Conservation (phyloP, 1,139 yeast genomes). For the Martiniozyma asiatica region DNA sequence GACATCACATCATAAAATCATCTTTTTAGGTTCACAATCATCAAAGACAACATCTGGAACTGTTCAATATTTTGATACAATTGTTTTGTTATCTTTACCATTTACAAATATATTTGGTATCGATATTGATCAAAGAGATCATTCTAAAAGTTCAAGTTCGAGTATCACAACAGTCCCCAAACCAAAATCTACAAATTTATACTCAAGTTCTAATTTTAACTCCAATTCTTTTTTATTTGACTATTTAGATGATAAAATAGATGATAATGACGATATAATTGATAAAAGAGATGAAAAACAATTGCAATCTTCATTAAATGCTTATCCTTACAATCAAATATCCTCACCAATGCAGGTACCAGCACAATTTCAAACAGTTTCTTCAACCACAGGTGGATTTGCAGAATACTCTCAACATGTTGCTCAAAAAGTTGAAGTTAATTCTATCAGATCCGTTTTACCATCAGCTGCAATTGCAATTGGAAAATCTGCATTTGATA, state of each 20-base stretch:
- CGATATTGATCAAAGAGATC: not conserved
- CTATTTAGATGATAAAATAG: too few species aligned
- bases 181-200: too few species aligned
- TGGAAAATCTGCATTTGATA: slow-evolving; percentile 62
- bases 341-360: not conserved
- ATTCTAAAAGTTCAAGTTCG: not conserved
- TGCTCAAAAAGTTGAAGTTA: slow-evolving; percentile 56
- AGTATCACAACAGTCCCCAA: too few species aligned
- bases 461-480: slow-evolving; percentile 68
- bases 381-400: slow-evolving; percentile 23
- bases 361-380: not conserved
- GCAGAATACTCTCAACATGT: slow-evolving; percentile 67
- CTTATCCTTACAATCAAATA: not conserved
- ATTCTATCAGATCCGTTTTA: slow-evolving; percentile 55
- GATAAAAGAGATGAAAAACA: too few species aligned
- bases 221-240: too few species aligned
- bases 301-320: too few species aligned
- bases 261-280: too few species aligned
- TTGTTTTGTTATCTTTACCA: slow-evolving; percentile 54
- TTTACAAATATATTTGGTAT: slow-evolving; percentile 41
- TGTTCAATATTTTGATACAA: slow-evolving; percentile 44
- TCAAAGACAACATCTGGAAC: slow-evolving; percentile 32
- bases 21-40: slow-evolving; percentile 38
- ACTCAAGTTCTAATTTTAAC: too few species aligned
- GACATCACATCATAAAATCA: slow-evolving; percentile 64